Base-by-base conservation (phyloP, 2,329 filamentous ascomycete genomes). In the Proliferodiscus dingleyae region DNA sequence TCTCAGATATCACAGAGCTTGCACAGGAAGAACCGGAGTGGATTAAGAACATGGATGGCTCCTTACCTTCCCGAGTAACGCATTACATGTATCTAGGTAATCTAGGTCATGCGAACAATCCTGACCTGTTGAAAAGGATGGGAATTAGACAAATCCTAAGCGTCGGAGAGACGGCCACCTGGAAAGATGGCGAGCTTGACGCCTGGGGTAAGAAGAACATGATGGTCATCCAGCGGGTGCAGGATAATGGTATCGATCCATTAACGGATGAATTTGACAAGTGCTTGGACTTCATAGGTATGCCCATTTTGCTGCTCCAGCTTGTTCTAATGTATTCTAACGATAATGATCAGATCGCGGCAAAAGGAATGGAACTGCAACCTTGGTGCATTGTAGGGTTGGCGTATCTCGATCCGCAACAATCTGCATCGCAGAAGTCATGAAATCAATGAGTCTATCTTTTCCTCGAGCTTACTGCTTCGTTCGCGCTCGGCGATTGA, bases 381-480 rank as follows among this genome's bases (percentile, higher is more conserved):
- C 93, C 0, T 75, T 98, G 46, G 93, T 98, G 13, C 93, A 98
- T 65, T 98, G 93, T 64, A 85, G 93, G 15, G 93, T 98, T 6
- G 93, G 93, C 38, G 93, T 98, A 44, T 96, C 90, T 41, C 81
- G 93, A 41, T 95, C 89, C 52, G 93, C 93, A 10, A 98, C 91
- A 2, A 96, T 98, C 51, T 97, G 93, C 64, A 98, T 98, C 60
- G 93, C 93, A n/a, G 90, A 97, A 66, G 89, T 97, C 28, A 98
- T 98, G 93, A 82, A 84, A 28, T 75, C 84, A 21, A 68, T 89
- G 57, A 75, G 80, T 18, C 70, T 96, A 54, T 93, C 89, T 0
- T 91, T 97, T 58, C 89, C 93, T 10, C 79, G 87, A 45, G 93
- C 93, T 48, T 98, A 98, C 67, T 97, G 93, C 66, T 97, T 91